Evolutionary conservation across 129 eudicot genomes (phyloP).

Genomic region (Smallanthus sonchifolius): DNA sequence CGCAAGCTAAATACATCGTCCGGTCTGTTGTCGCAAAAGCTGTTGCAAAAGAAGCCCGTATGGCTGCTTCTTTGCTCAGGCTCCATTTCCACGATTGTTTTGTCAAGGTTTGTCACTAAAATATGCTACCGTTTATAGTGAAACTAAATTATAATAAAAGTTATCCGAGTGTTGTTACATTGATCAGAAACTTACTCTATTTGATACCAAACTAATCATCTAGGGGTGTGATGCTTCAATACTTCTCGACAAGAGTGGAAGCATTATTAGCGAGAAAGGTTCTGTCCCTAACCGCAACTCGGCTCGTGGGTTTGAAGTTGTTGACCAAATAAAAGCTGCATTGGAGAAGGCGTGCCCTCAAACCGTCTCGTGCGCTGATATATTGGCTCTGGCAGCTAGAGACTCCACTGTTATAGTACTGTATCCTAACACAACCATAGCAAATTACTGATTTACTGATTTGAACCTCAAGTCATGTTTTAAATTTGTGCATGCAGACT

Average conservation of each 20-base stretch:
- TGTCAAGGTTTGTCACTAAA: slow-evolving; percentile 54
- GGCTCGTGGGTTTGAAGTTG: slow-evolving; percentile 40
- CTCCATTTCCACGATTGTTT: slow-evolving; percentile 94
- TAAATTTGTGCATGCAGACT: slow-evolving; percentile 24
- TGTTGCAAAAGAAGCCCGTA: slow-evolving; percentile 74
- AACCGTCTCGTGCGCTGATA: slow-evolving; percentile 49
- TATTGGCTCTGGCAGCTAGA: slow-evolving; percentile 42
- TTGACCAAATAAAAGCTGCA: slow-evolving; percentile 45
- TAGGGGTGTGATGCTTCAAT: slow-evolving; percentile 64
- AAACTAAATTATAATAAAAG: background rate
- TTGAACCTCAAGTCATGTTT: background rate
- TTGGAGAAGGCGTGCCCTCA: slow-evolving; percentile 51
- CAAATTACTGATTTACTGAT: background rate
- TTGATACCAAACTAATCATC: background rate
- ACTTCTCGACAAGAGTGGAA: slow-evolving; percentile 39
- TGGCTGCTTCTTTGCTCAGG: slow-evolving; percentile 89
- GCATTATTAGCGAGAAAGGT: slow-evolving; percentile 34
- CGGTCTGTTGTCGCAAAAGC: slow-evolving; percentile 69
- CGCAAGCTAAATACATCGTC: slow-evolving; percentile 51
- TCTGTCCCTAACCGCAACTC: slow-evolving; percentile 49
- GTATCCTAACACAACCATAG: background rate
- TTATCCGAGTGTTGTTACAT: background rate
- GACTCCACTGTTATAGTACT: slow-evolving; percentile 39
- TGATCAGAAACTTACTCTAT: background rate
- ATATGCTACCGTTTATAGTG: background rate